Percentiles rank a stretch among this genome's conserved stretches.
These are phyloP conservation scores for Tetrapyrgos nigripes DNA, from an alignment of 1,284 basidiomycete genomes.

Conservation along the genomic window DNA sequence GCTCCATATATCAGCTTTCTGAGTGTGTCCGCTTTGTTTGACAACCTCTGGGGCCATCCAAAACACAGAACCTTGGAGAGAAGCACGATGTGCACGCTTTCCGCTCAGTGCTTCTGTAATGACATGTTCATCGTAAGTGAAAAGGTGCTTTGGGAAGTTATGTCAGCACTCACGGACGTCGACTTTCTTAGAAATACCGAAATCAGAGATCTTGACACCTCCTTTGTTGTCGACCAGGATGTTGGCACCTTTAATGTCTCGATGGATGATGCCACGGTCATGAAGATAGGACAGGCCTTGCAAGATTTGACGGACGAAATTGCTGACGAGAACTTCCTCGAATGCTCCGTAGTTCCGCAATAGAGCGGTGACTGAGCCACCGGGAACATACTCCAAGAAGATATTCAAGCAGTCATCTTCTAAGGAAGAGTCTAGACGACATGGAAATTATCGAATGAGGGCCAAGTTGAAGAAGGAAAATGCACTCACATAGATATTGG, in stretches of 20 bases:
- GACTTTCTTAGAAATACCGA: conserved; percentile 98
- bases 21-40: conserved; percentile 93
- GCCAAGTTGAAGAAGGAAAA: conserved; percentile 8
- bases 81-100: conserved; percentile 85
- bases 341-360: conserved; percentile 96
- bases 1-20: conserved; percentile 98
- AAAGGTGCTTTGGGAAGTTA: not conserved
- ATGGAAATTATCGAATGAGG: conserved; percentile 25
- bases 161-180: conserved; percentile 80
- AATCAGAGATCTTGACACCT: conserved; percentile 98
- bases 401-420: conserved; percentile 94
- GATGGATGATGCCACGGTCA: conserved; percentile 94
- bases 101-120: conserved; percentile 75
- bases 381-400: conserved; percentile 98
- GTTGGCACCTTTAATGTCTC: conserved; percentile 98
- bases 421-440: conserved; percentile 79
- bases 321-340: conserved; percentile 93
- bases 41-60: conserved; percentile 99
- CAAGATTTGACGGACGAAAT: conserved; percentile 94
- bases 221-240: conserved; percentile 99
- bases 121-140: not conserved
- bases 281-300: conserved; percentile 94
- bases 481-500: conserved; percentile 87
- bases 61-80: conserved; percentile 96
- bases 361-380: conserved; percentile 94